Evolutionary conservation across 2,329 filamentous ascomycete species (phyloP).

Genomic region (Colletotrichum higginsianum): DNA sequence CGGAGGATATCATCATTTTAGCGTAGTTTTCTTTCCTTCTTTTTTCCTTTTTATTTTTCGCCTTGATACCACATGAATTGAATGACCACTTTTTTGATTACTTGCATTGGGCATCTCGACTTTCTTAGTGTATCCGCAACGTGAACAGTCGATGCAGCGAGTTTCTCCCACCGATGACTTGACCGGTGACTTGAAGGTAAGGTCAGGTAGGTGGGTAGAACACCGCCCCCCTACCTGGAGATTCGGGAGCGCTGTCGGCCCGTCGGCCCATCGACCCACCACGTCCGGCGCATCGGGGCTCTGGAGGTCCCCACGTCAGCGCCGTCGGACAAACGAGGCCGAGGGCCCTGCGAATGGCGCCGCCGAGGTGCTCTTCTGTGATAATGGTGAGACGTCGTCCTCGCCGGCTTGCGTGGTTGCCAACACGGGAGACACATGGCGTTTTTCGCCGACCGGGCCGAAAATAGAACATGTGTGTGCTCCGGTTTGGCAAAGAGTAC

Average conservation of each 20-base stretch:
- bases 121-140: background rate
- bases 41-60: background rate
- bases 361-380: background rate
- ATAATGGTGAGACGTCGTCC: background rate
- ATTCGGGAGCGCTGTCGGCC: background rate
- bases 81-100: slow-evolving; percentile 24
- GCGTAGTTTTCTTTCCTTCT: slow-evolving; percentile 18
- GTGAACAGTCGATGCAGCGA: too few species aligned
- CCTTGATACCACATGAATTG: slow-evolving; percentile 41
- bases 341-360: background rate
- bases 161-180: too few species aligned
- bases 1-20: slow-evolving; percentile 33
- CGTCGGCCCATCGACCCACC: background rate
- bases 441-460: too few species aligned
- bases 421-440: too few species aligned
- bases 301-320: background rate
- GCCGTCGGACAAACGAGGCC: background rate
- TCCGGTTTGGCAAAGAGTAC: too few species aligned
- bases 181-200: too few species aligned
- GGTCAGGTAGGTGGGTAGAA: too few species aligned
- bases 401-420: too few species aligned
- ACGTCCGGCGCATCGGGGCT: too few species aligned
- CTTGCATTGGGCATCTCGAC: too few species aligned
- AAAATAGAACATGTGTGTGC: too few species aligned
- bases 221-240: too few species aligned